Evolutionary conservation across 2,329 filamentous ascomycete species (phyloP).

Genomic region (Calonectria honghensis): DNA sequence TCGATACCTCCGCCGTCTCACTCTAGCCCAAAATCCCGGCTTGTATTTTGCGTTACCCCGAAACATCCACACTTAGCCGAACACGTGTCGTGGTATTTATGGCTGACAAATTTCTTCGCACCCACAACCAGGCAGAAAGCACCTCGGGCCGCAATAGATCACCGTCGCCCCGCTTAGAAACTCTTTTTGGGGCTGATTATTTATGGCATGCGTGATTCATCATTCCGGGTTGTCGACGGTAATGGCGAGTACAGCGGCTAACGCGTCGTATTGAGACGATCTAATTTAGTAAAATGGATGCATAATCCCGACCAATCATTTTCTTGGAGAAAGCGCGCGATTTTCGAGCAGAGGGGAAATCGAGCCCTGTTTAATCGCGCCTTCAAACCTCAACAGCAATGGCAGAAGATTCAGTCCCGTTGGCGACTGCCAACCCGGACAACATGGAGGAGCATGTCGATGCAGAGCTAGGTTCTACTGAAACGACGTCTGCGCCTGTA

Average conservation of each 20-base stretch:
- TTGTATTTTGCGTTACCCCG: background rate
- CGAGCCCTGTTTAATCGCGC: background rate
- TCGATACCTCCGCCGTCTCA: background rate
- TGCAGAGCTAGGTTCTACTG: background rate
- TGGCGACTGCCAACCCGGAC: background rate
- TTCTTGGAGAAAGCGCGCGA: background rate
- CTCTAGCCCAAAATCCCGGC: background rate
- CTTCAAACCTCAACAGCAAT: background rate
- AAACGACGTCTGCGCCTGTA: background rate
- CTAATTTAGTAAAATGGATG: background rate
- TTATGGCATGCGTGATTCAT: background rate
- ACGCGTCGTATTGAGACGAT: background rate
- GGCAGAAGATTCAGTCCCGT: background rate
- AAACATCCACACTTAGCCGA: background rate
- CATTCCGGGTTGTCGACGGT: background rate
- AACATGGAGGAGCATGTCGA: background rate
- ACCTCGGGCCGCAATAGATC: background rate
- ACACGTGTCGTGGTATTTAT: slow-evolving; percentile 1
- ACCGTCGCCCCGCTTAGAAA: background rate
- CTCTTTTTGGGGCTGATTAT: background rate
- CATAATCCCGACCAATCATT: background rate
- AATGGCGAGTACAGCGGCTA: background rate
- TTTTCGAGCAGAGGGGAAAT: background rate
- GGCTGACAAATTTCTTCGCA: slow-evolving; percentile 3
- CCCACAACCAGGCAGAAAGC: background rate